A percentile compares a stretch with the other conserved stretches of the same genome.
These are phyloP conservation scores for Umbelopsis isabellina DNA, from an alignment of 192 early-diverging fungal species.

Conservation along the genomic window DNA sequence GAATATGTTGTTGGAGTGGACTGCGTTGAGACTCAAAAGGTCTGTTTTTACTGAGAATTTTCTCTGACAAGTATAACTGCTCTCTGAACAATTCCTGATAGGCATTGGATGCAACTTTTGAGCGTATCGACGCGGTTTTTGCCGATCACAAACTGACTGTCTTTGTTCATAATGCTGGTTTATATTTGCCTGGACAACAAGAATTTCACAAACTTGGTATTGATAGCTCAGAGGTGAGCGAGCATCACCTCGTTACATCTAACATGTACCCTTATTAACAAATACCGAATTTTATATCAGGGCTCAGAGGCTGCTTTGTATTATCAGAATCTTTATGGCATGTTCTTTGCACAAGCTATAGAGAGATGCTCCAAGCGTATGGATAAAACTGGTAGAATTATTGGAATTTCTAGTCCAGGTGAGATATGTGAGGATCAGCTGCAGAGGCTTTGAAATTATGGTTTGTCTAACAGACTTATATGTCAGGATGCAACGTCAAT, in stretches of 20 bases:
- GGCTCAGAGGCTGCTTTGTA: constrained; percentile 10
- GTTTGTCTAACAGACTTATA: neutral
- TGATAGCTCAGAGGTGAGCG: constrained; percentile 2
- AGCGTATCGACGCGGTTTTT: neutral
- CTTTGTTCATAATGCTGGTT: constrained; percentile 3
- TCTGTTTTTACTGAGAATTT: neutral
- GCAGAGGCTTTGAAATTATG: no score
- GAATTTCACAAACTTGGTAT: neutral
- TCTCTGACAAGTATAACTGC: neutral
- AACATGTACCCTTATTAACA: neutral
- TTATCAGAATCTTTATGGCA: constrained; percentile 6
- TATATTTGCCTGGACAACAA: constrained; percentile 16
- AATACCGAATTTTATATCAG: neutral
- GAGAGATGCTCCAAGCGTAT: constrained; percentile 6
- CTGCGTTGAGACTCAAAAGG: constrained; percentile 13
- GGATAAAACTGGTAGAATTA: constrained; percentile 9
- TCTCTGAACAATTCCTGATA: neutral
- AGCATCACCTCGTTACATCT: neutral
- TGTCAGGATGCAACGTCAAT: constrained; percentile 5
- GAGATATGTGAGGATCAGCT: neutral
- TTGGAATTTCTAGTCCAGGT: constrained; percentile 16
- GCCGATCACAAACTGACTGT: constrained; percentile 2
- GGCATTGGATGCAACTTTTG: neutral
- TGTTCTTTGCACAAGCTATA: constrained; percentile 18
- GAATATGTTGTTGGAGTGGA: neutral